phyloP scores from a whole-genome alignment of 2,329 filamentous ascomycete species.

The Chalaropsis ovoidea region DNA sequence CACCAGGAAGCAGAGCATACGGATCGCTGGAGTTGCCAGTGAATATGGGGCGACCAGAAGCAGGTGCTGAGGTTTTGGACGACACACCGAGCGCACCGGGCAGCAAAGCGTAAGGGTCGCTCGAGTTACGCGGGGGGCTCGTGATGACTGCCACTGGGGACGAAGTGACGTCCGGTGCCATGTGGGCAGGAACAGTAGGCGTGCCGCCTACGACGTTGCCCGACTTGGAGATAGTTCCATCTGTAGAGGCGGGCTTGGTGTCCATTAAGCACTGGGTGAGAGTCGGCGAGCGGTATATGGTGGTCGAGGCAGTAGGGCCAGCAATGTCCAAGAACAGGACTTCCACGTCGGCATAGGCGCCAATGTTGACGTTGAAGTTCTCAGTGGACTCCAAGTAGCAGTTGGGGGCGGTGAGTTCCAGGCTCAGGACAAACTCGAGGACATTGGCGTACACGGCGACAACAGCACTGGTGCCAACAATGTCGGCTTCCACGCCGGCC shows the following conservation, averaged over 20 bases:
- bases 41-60: background rate
- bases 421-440: constrained; percentile 42
- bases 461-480: constrained; percentile 37
- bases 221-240: constrained; percentile 4
- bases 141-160: background rate
- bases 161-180: background rate
- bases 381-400: constrained; percentile 34
- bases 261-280: constrained; percentile 33
- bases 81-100: background rate
- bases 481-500: constrained; percentile 35
- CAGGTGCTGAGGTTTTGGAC: background rate
- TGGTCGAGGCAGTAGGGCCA: constrained; percentile 36
- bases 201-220: background rate
- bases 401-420: constrained; percentile 31
- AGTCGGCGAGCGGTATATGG: constrained; percentile 34
- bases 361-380: constrained; percentile 35
- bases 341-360: constrained; percentile 34
- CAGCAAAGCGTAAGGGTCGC: background rate
- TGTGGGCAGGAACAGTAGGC: background rate
- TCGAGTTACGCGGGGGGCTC: background rate
- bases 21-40: constrained; percentile 1
- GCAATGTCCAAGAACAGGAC: constrained; percentile 35
- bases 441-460: constrained; percentile 43
- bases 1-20: background rate
- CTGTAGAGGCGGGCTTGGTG: constrained; percentile 17